Evolutionary conservation across 768 basidiomycete genomes (phyloP).

Genomic region (Podaxis carcinomalis): DNA sequence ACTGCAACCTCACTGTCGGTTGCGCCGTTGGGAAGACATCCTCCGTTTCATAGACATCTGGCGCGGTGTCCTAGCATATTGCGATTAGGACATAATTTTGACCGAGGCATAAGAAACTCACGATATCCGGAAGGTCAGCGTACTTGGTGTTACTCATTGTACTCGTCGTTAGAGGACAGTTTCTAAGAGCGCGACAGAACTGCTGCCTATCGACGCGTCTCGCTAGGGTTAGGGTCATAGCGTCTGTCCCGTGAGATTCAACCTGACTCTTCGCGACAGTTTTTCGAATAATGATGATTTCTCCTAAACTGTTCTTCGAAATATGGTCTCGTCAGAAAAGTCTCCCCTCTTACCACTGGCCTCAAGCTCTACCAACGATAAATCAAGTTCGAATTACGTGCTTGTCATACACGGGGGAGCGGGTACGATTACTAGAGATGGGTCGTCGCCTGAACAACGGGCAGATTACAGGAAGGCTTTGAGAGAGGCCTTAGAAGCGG

Average conservation of each 20-base stretch:
- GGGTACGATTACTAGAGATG: slow-evolving; percentile 57
- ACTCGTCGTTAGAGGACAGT: neutral
- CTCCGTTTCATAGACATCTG: slow-evolving; percentile 89
- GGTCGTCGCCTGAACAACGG: slow-evolving; percentile 57
- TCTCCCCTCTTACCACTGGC: neutral
- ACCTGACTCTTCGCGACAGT: neutral
- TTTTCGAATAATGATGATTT: neutral
- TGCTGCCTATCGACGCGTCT: neutral
- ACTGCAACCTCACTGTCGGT: slow-evolving; percentile 38
- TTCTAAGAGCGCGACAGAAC: neutral
- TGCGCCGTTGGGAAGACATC: slow-evolving; percentile 60
- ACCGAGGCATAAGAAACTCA: slow-evolving; percentile 32
- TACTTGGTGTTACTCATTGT: slow-evolving; percentile 74
- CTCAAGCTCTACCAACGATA: neutral
- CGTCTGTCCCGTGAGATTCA: neutral
- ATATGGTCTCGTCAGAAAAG: slow-evolving; percentile 1
- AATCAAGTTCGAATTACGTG: slow-evolving; percentile 21
- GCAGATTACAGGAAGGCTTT: slow-evolving; percentile 56
- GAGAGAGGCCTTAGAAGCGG: slow-evolving; percentile 46
- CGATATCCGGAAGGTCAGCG: slow-evolving; percentile 88
- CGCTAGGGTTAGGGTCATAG: neutral
- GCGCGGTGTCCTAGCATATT: slow-evolving; percentile 72
- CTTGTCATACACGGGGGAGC: slow-evolving; percentile 82
- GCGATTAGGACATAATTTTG: slow-evolving; percentile 2
- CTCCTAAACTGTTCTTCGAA: neutral